Evolutionary conservation across 1,139 yeast genomes (phyloP), one percentile per base, ranked within the genome.

Genomic region (Blastobotrys illinoisensis): DNA sequence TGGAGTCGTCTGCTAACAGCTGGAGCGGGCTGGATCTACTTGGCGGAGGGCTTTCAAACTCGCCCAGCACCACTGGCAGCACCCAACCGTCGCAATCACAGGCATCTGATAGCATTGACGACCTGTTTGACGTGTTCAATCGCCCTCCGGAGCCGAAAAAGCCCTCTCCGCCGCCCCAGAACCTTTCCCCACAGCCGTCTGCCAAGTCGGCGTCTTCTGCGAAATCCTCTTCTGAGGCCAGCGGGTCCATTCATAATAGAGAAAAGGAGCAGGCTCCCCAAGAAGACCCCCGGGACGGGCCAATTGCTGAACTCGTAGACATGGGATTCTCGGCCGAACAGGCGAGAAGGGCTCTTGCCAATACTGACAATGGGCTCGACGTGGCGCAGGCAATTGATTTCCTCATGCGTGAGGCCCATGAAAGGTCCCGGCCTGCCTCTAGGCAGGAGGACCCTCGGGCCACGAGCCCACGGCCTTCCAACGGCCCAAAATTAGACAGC

Each of bases 291-390:
- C 60, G 71, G 46, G 95, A 86, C 63, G 75, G 74, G 20, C 75
- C 82, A 1, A 68, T 88, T 23, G 93, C 93, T 0, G 88, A 83
- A 62, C 73, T 88, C 52, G 71, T 88, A 1, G 95, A 88, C 58
- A 88, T 88, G 80, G 96, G 96, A 1, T 88, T 88, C 63, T 71
- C 85, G 0, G 72, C 79, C 1, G 85, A 81, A 1, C 81, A 78
- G 52, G 82, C 95, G 3, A 78, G 76, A 46, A 72, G 74, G 7
- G 95, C 96, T 0, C 74, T 88, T 46, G 75, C 73, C 18, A 66
- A 71, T 49, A 77, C 83, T 0, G 68, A 72, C 20, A 70, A 74
- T n/a, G 93, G 91, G 0, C 63, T 77, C 24, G 81, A 86, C 61
- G 74, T 87, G 11, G 81, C 84, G 60, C 77, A 74, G 44, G 91